Percentiles rank a stretch among this genome's conserved stretches.
Conservation (phyloP, 2,329 filamentous ascomycete genomes). For the Phialophora chinensis region DNA sequence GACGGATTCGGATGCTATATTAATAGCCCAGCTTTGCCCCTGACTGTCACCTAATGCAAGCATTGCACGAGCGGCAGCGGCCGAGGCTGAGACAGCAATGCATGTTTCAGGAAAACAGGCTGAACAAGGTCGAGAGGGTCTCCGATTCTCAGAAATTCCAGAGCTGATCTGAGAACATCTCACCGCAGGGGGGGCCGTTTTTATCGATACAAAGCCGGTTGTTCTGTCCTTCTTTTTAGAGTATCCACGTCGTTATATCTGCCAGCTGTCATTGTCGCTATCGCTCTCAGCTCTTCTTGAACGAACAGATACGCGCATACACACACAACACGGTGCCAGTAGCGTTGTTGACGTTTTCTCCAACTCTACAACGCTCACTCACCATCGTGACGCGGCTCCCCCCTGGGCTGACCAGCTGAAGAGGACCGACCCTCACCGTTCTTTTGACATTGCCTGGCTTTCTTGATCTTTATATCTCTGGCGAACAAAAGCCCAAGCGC, state of each 20-base stretch:
- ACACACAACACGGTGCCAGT: not conserved
- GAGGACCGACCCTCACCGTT: not conserved
- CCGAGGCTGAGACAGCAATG: conserved; percentile 13
- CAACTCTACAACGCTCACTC: not conserved
- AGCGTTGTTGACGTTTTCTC: not conserved
- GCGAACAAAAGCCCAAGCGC: not conserved
- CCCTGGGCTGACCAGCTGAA: not conserved
- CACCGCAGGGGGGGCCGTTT: not conserved
- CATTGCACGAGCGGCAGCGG: not conserved
- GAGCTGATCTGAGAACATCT: conserved; percentile 6
- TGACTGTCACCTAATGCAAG: not conserved
- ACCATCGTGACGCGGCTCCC: not conserved
- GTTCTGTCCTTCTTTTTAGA: not conserved
- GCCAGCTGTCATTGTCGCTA: not conserved
- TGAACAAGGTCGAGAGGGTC: not conserved
- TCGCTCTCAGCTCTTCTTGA: not conserved
- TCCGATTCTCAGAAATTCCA: conserved; percentile 9
- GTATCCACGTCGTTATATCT: not conserved
- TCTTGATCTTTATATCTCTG: not conserved
- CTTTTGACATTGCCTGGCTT: not conserved
- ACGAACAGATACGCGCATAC: not conserved
- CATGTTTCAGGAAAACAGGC: conserved; percentile 4
- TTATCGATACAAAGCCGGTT: not conserved
- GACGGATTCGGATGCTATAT: not conserved
- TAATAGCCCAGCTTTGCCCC: conserved; percentile 1